Base-by-base conservation (phyloP, 306 rosid species). In the Canavalia ensiformis region DNA sequence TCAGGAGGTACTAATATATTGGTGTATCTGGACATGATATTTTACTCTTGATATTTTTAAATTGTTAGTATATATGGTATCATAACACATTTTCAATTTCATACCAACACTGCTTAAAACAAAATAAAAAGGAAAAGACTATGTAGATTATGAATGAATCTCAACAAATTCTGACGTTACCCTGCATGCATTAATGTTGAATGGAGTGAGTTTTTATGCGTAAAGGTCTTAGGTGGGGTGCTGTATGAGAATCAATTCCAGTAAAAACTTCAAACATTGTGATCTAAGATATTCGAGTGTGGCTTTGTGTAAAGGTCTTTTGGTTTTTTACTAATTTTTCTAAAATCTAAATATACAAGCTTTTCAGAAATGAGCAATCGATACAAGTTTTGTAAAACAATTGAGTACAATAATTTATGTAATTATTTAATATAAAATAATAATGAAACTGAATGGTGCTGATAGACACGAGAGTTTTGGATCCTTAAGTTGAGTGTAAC, bases 1-100 rank as follows among this genome's bases (percentile, higher is more conserved):
- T 60, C n/a, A 18, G 72, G 59, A 2, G 41, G 2, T 58, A 59
- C 55, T 56, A 10, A 78, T 41, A 35, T 73, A 54, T 60, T 76
- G 66, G 30, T 74, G 77, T 58, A 74, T 35, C 52, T 5, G 42
- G 62, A 50, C 66, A 25, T 41, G 31, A 65, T 65, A 28, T 65
- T 34, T 56, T 46, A 34, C 51, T 9, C 41, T 13, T 11, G 1
- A 31, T 45, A 56, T 50, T 2, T 65, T 51, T 72, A 54, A 30
- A 50, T 7, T 77, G 54, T 18, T 33, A 42, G 2, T 75, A 35
- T 46, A 46, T n/a, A 64, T 56, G 41, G 66, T 68, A 25, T 10
- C 6, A 49, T 12, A 12, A 18, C 13, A 42, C 34, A 49, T 11
- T 49, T 81, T 56, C 63, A 25, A 5, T 68, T 75, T 67, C 13